Percentiles rank a stretch among this genome's conserved stretches.
Conservation (phyloP, 2,329 filamentous ascomycete genomes). For the Phyllosticta ampelicida region DNA sequence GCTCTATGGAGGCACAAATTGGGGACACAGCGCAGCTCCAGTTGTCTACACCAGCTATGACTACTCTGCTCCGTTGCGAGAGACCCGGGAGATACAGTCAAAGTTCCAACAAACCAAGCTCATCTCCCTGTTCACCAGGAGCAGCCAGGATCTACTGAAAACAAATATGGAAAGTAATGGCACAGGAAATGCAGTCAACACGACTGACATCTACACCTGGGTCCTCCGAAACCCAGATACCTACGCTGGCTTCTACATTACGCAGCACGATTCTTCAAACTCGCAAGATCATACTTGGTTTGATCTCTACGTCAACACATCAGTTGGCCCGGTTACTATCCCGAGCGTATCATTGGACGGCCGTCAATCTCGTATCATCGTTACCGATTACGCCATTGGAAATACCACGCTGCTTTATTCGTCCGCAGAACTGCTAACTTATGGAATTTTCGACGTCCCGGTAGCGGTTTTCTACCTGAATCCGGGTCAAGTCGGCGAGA, state of each 20-base stretch:
- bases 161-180: conserved; percentile 45
- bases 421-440: conserved; percentile 40
- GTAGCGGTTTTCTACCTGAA: conserved; percentile 31
- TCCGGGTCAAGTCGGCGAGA: conserved; percentile 30
- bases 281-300: conserved; percentile 43
- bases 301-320: conserved; percentile 46
- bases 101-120: conserved; percentile 57
- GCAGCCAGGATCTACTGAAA: conserved; percentile 45
- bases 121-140: conserved; percentile 48
- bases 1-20: conserved; percentile 55
- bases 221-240: conserved; percentile 51
- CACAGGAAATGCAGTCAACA: conserved; percentile 39
- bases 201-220: conserved; percentile 41
- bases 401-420: conserved; percentile 42
- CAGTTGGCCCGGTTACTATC: conserved; percentile 42
- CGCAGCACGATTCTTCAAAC: conserved; percentile 44
- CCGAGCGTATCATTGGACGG: conserved; percentile 49
- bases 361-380: conserved; percentile 51
- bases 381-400: conserved; percentile 49
- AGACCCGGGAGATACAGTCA: conserved; percentile 45
- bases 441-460: conserved; percentile 27
- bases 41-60: conserved; percentile 51
- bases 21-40: conserved; percentile 48
- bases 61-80: conserved; percentile 51
- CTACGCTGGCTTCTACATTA: conserved; percentile 48